These are phyloP conservation scores for Noccaea bulbosa DNA, from an alignment of 345 rosid species.

Conservation along the genomic window DNA sequence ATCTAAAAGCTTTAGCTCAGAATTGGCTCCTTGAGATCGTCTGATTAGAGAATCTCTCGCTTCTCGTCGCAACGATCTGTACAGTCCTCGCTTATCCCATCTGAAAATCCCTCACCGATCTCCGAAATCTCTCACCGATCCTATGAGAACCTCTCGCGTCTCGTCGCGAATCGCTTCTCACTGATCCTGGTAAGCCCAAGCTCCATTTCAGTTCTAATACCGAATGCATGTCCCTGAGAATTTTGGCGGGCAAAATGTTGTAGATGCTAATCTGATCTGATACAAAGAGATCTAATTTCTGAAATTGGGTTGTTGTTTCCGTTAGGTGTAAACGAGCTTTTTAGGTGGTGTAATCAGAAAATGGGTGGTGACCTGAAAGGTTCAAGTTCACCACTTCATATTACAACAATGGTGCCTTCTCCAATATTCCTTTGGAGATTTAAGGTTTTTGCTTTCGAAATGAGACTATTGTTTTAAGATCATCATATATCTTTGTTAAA, in stretches of 20 bases:
- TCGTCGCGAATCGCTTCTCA: constrained; percentile 64
- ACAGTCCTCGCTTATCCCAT: too few relatives aligned
- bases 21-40: too few relatives aligned
- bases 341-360: constrained; percentile 51
- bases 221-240: constrained; percentile 22
- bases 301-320: background rate
- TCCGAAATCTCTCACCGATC: too few relatives aligned
- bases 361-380: constrained; percentile 60
- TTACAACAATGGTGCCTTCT: constrained; percentile 72
- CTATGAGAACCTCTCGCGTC: constrained; percentile 13
- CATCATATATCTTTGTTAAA: background rate
- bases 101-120: too few relatives aligned
- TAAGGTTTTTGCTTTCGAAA: constrained; percentile 56
- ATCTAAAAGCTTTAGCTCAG: too few relatives aligned
- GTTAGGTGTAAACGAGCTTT: constrained; percentile 42
- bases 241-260: constrained; percentile 1
- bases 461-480: background rate
- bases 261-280: constrained; percentile 17
- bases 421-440: constrained; percentile 86
- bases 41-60: too few relatives aligned
- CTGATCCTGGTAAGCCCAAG: constrained; percentile 60
- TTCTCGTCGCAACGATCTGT: too few relatives aligned
- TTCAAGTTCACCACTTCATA: constrained; percentile 49
- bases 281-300: constrained; percentile 17
- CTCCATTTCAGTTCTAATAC: background rate